phyloP scores from a whole-genome alignment of 345 rosid genomes.

The Salix purpurea region DNA sequence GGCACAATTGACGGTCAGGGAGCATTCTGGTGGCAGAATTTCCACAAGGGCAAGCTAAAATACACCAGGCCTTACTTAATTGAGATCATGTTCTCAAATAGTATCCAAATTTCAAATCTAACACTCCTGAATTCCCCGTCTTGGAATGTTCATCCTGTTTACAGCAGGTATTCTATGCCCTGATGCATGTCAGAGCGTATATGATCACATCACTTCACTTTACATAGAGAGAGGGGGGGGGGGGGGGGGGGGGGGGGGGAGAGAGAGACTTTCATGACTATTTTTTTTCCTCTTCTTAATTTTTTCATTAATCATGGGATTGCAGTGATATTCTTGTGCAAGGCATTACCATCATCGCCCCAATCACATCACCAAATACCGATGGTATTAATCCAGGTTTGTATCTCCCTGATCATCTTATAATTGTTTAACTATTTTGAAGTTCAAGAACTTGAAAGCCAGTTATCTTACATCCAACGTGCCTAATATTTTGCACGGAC shows the following conservation, averaged over 20 bases:
- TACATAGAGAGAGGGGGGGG: too few species aligned
- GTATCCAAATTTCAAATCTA: conserved; percentile 72
- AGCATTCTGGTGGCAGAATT: conserved; percentile 84
- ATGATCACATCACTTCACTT: too few species aligned
- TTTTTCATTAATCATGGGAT: neutral
- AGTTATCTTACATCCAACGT: neutral
- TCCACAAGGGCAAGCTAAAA: conserved; percentile 69
- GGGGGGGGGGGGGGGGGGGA: too few species aligned
- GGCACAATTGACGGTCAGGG: conserved; percentile 95
- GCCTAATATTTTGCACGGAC: neutral
- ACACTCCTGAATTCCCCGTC: conserved; percentile 82
- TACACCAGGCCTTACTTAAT: conserved; percentile 85
- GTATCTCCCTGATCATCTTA: neutral
- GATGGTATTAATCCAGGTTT: conserved; percentile 92
- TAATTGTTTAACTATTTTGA: neutral
- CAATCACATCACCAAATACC: conserved; percentile 80
- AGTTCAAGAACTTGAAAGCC: too few species aligned
- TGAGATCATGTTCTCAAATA: conserved; percentile 66
- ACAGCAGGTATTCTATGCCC: conserved; percentile 52
- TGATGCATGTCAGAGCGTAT: neutral
- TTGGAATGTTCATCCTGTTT: conserved; percentile 92
- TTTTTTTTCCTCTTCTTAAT: neutral
- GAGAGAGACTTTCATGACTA: neutral
- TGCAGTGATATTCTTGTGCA: conserved; percentile 68
- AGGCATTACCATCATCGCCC: conserved; percentile 82